Conservation (phyloP, 495 filamentous ascomycete genomes). For the Penicillium daleae region DNA sequence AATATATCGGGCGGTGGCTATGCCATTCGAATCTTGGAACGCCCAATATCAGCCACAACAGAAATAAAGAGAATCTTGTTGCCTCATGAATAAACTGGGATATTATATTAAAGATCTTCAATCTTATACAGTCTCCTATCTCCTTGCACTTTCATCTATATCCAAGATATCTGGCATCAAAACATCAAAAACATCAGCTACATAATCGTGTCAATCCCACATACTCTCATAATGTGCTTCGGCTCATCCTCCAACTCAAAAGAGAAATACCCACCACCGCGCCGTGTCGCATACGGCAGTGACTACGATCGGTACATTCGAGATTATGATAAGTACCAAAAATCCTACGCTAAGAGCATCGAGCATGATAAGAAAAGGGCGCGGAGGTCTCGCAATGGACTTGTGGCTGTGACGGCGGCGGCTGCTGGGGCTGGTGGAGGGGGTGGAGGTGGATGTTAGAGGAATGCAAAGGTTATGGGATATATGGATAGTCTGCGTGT, state of each 20-base stretch:
- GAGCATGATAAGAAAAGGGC: slow-evolving; percentile 1
- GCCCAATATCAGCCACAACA: not conserved
- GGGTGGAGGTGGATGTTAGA: slow-evolving; percentile 9
- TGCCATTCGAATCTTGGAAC: not conserved
- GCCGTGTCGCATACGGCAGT: slow-evolving; percentile 7
- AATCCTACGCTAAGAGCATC: not conserved
- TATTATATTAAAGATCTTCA: no score
- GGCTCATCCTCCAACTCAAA: not conserved
- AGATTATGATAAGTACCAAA: slow-evolving; percentile 13
- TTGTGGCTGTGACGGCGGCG: not conserved
- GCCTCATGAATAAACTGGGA: not conserved
- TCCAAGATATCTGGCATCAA: not conserved
- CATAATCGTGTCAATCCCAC: not conserved
- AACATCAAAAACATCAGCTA: not conserved
- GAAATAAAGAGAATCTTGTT: not conserved
- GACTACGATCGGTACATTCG: slow-evolving; percentile 12
- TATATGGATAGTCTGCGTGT: not conserved
- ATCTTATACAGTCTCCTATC: not conserved
- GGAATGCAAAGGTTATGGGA: not conserved
- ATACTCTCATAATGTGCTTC: slow-evolving; percentile 21
- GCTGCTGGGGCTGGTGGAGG: slow-evolving; percentile 1
- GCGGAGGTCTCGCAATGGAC: slow-evolving; percentile 1
- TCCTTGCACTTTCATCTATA: not conserved
- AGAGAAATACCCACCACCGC: slow-evolving; percentile 11
- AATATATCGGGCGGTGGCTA: slow-evolving; percentile 4